These are phyloP conservation scores for Curvularia eragrostidis DNA, from an alignment of 2,329 filamentous ascomycete species.

Conservation along the genomic window DNA sequence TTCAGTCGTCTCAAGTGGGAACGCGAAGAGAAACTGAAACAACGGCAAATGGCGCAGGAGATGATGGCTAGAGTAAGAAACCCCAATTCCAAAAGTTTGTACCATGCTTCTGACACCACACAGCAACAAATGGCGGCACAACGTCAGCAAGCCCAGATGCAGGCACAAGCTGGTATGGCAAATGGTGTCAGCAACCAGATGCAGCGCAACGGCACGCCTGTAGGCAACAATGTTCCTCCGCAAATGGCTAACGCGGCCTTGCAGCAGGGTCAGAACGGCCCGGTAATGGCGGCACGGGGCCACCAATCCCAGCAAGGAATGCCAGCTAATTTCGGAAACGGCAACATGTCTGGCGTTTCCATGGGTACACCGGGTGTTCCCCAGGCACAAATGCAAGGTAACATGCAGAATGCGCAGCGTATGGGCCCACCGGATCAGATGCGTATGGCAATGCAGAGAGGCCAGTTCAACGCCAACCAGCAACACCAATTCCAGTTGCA, in stretches of 20 bases:
- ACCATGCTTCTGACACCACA: conserved; percentile 21
- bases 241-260: conserved; percentile 40
- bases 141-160: conserved; percentile 49
- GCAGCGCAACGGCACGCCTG: conserved; percentile 52
- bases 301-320: conserved; percentile 53
- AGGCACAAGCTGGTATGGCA: conserved; percentile 48
- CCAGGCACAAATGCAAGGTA: conserved; percentile 72
- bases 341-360: conserved; percentile 59
- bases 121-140: conserved; percentile 48
- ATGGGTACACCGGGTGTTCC: conserved; percentile 66
- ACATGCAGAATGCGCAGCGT: conserved; percentile 64
- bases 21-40: conserved; percentile 71
- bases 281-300: conserved; percentile 43
- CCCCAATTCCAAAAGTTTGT: background rate
- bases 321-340: conserved; percentile 57
- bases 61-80: conserved; percentile 54
- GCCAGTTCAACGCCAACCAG: conserved; percentile 42
- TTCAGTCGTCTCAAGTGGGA: conserved; percentile 91
- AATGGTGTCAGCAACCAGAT: conserved; percentile 48
- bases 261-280: conserved; percentile 40
- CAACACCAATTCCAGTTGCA: conserved; percentile 49
- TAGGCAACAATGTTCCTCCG: conserved; percentile 38
- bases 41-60: conserved; percentile 66
- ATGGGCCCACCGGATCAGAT: conserved; percentile 56
- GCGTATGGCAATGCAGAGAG: conserved; percentile 49